Evolutionary conservation across 345 rosid species (phyloP).

Genomic region (Rhodamnia rubescens): DNA sequence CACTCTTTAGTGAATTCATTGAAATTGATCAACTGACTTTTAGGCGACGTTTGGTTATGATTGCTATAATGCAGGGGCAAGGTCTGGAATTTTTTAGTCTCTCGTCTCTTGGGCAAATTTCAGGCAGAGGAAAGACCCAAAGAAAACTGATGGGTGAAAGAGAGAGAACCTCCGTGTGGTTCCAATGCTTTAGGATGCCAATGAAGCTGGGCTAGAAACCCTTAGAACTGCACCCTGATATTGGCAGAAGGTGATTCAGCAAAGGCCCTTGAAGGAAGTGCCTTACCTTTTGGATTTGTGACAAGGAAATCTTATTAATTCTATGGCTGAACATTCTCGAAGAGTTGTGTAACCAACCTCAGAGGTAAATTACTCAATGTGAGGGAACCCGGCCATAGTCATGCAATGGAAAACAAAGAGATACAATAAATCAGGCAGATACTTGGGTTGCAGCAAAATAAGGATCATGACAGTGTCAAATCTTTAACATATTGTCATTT

Average conservation of each 20-base stretch:
- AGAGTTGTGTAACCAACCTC: neutral
- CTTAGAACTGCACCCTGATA: conserved; percentile 53
- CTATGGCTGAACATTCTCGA: too few species aligned
- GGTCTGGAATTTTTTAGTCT: conserved; percentile 63
- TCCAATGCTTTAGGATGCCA: conserved; percentile 82
- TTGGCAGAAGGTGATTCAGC: conserved; percentile 99
- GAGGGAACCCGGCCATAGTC: conserved; percentile 75
- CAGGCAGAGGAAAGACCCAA: conserved; percentile 72
- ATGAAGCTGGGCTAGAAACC: conserved; percentile 78
- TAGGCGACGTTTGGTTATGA: neutral
- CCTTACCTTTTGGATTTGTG: too few species aligned
- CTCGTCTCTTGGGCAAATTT: conserved; percentile 88
- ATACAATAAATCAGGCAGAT: conserved; percentile 76
- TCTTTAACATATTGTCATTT: conserved; percentile 86
- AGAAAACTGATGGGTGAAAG: conserved; percentile 66
- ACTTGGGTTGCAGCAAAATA: conserved; percentile 79
- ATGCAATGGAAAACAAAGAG: conserved; percentile 74
- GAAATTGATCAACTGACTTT: neutral
- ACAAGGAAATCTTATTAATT: too few species aligned
- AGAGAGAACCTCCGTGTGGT: conserved; percentile 37
- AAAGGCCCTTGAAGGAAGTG: conserved; percentile 80
- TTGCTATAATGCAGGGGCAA: conserved; percentile 37
- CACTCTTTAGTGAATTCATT: too few species aligned
- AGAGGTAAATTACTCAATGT: conserved; percentile 88
- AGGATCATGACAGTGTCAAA: conserved; percentile 49